These are phyloP conservation scores for Neofusicoccum cordaticola DNA, from an alignment of 2,329 filamentous ascomycete genomes.

Conservation along the genomic window DNA sequence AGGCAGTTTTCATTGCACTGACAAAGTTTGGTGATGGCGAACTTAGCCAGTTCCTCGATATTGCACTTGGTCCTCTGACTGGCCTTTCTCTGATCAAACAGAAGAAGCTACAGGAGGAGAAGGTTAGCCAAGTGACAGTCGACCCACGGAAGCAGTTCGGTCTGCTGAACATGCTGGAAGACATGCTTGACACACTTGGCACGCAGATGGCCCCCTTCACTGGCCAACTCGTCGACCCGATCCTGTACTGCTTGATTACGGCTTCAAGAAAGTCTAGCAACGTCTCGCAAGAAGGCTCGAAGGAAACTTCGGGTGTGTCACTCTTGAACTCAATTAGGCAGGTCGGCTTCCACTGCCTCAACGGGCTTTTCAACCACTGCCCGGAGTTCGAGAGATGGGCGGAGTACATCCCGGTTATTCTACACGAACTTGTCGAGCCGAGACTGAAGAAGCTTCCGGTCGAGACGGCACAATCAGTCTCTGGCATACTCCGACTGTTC, in stretches of 20 bases:
- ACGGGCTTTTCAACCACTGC: constrained; percentile 72
- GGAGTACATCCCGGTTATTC: constrained; percentile 66
- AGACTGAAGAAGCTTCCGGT: constrained; percentile 73
- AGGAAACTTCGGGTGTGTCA: constrained; percentile 29
- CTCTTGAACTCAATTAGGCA: constrained; percentile 62
- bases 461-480: constrained; percentile 88
- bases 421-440: constrained; percentile 72
- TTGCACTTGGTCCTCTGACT: constrained; percentile 71
- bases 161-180: constrained; percentile 85
- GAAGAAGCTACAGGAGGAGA: constrained; percentile 48
- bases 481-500: constrained; percentile 76
- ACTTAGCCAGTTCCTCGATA: constrained; percentile 76
- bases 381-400: constrained; percentile 67
- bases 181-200: constrained; percentile 81
- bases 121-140: constrained; percentile 59
- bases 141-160: constrained; percentile 79
- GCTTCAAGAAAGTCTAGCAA: constrained; percentile 50
- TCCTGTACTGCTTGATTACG: constrained; percentile 77
- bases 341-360: constrained; percentile 77
- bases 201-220: constrained; percentile 68
- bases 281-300: constrained; percentile 33
- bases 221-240: constrained; percentile 67
- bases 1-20: constrained; percentile 70
- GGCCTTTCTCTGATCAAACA: constrained; percentile 58
- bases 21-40: constrained; percentile 73